Conservation (phyloP, 83 land plant genomes). For the Picea abies region DNA sequence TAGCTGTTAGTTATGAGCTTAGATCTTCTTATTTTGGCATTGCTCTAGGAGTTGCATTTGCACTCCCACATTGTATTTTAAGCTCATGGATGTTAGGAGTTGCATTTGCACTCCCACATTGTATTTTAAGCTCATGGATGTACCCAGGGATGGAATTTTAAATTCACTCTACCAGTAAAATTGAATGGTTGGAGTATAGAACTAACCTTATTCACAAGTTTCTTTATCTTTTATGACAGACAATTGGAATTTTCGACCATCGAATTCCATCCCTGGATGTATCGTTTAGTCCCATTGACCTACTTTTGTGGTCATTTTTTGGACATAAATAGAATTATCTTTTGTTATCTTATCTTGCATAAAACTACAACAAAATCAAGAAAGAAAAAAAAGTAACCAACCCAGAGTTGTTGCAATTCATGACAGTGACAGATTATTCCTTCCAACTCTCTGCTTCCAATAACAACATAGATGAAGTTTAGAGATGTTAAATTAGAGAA, state of each 20-base stretch:
- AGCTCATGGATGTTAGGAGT: no score
- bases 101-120: no score
- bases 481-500: slow-evolving; percentile 72
- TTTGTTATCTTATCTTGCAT: background rate
- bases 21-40: no score
- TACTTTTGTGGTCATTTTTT: background rate
- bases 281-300: background rate
- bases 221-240: no score
- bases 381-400: slow-evolving; percentile 30
- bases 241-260: background rate
- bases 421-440: slow-evolving; percentile 68
- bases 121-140: no score
- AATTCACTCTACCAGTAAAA: no score
- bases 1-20: no score
- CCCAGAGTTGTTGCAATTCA: slow-evolving; percentile 80
- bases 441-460: slow-evolving; percentile 53
- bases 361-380: background rate
- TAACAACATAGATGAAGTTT: slow-evolving; percentile 79
- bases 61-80: no score
- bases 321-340: background rate
- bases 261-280: background rate
- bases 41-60: no score
- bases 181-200: no score
- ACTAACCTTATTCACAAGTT: no score
- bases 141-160: no score